Base-by-base conservation (phyloP, 768 basidiomycete genomes). In the Neoboletus brunneissimus region DNA sequence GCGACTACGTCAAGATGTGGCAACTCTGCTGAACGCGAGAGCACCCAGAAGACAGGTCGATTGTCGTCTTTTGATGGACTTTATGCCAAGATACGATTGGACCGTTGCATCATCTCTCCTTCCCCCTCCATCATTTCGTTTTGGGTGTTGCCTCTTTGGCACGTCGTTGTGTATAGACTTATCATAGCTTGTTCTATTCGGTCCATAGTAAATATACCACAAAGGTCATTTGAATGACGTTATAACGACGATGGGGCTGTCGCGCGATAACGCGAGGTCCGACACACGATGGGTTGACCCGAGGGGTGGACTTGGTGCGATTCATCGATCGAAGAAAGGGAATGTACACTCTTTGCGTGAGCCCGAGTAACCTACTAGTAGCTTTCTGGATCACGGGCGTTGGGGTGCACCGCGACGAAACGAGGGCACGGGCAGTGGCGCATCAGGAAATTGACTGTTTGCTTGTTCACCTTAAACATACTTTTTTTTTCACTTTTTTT, bases 1-100 rank as follows among this genome's bases (percentile, higher is more conserved):
- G 63, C 15, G 63, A 64, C 46, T 65, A 62, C 7, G 64, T 64
- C 44, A 64, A 65, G 35, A 64, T 64, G 63, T 64, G 63, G 63
- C 59, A 65, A 20, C 60, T 64, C 22, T 64, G 63, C 34, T 64
- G 38, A 59, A 16, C 18, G 15, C 12, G 15, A 13, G n/a, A 2
- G 35, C 20, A 29, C 18, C 32, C 27, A 15, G 10, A 18, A 45
- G 20, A 20, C 2, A 20, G 20, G 12, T 27, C 8, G 12, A 22
- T 22, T 22, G 20, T 41, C n/a, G 11, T 20, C n/a, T 42, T 22
- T 22, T 13, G 20, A 41, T 13, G 5, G 20, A 41, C 40, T 4
- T 11, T 41, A 4, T 38, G 38, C n/a, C n/a, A n/a, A 8, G 15
- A 35, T 35, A 40, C n/a, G 18, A 1, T 40, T 18, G 34, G 34